Evolutionary conservation across 805 yeast genomes (phyloP).

Genomic region (Yarrowia osloensis): DNA sequence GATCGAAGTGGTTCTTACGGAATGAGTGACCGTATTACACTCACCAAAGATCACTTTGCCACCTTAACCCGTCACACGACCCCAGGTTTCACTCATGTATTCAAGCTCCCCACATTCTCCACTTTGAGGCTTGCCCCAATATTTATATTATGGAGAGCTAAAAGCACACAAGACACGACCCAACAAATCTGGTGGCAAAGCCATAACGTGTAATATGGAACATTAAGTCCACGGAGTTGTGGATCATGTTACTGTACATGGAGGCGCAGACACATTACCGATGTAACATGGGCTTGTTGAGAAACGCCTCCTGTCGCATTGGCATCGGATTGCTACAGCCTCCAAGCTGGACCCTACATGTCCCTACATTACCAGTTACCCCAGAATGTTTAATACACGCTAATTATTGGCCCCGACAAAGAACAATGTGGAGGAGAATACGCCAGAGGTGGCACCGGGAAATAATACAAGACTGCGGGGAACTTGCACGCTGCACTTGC

Average conservation of each 20-base stretch:
- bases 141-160: slow-evolving; percentile 6
- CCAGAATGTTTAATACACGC: neutral
- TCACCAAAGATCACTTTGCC: neutral
- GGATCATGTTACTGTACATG: no score
- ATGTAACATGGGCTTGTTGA: neutral
- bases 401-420: neutral
- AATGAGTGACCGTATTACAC: neutral
- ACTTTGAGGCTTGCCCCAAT: neutral
- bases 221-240: no score
- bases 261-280: neutral
- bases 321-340: no score
- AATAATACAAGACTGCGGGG: neutral
- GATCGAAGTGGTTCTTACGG: no score
- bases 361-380: neutral
- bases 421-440: neutral
- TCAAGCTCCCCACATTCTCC: neutral
- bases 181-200: slow-evolving; percentile 10
- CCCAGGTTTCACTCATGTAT: neutral
- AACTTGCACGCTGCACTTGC: neutral
- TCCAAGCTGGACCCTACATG: neutral
- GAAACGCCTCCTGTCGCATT: neutral
- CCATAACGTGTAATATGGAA: no score
- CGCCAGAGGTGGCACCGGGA: neutral
- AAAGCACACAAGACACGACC: slow-evolving; percentile 3
- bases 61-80: neutral